phyloP scores from a whole-genome alignment of 331 rosid genomes.

The Pyracantha coccinea region DNA sequence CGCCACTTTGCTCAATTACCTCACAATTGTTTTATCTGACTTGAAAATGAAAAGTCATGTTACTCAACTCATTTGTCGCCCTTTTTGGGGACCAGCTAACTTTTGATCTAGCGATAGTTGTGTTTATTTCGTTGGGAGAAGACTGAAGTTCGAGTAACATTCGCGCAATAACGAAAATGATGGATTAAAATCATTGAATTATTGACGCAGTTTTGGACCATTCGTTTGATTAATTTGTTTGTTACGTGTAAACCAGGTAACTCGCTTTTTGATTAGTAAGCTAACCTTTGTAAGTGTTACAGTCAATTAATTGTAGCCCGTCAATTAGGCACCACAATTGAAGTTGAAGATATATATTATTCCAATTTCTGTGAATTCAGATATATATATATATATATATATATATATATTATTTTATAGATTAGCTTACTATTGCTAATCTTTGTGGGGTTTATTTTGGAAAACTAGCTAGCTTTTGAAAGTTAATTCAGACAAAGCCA shows the following conservation, averaged over 20 bases:
- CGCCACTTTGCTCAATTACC: too few relatives aligned
- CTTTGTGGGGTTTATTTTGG: neutral
- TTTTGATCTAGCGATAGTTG: neutral
- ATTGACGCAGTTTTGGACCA: neutral
- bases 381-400: too few relatives aligned
- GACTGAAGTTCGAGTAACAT: too few relatives aligned
- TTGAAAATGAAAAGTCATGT: neutral
- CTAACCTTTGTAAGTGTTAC: too few relatives aligned
- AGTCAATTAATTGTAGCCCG: too few relatives aligned
- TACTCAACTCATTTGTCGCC: neutral
- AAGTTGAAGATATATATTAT: too few relatives aligned
- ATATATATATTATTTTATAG: too few relatives aligned
- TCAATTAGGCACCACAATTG: too few relatives aligned
- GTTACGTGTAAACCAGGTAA: neutral
- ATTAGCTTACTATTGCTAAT: too few relatives aligned
- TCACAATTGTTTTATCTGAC: neutral
- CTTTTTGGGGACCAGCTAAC: neutral
- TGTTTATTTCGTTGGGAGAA: too few relatives aligned
- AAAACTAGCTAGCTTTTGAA: neutral
- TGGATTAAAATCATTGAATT: neutral
- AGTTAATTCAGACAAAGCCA: neutral
- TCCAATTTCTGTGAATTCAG: too few relatives aligned
- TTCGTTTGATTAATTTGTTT: neutral
- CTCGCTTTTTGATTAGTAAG: too few relatives aligned
- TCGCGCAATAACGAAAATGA: neutral